A percentile compares a stretch with the other conserved stretches of the same genome.
These are phyloP conservation scores for Arthrobotrys sinensis DNA, from an alignment of 2,329 filamentous ascomycete genomes.

Conservation along the genomic window DNA sequence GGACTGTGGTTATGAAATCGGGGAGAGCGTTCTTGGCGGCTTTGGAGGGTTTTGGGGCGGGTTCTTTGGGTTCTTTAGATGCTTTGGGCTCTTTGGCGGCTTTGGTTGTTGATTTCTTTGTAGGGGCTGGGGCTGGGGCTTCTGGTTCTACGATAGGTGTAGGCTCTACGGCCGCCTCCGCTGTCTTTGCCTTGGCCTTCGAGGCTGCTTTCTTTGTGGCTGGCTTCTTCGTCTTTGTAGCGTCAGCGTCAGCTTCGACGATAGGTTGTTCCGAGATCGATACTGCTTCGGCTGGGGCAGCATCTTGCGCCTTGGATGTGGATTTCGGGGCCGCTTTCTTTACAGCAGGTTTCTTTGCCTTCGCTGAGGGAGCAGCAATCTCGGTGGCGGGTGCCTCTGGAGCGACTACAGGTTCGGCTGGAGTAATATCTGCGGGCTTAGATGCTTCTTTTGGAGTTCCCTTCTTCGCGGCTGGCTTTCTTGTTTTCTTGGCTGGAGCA, in stretches of 20 bases:
- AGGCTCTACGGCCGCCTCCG: not conserved
- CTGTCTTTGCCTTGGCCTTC: not conserved
- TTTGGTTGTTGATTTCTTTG: not conserved
- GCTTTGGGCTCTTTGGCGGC: no score
- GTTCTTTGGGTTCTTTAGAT: conserved; percentile 7
- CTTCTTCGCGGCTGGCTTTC: conserved; percentile 11
- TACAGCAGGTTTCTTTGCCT: conserved; percentile 9
- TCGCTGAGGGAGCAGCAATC: not conserved
- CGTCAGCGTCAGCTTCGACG: not conserved
- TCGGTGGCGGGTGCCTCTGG: not conserved
- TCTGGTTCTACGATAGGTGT: not conserved
- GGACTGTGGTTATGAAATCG: conserved; percentile 67
- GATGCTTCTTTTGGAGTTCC: conserved; percentile 5
- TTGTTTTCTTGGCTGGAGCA: not conserved
- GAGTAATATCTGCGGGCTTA: not conserved
- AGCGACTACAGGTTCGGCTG: not conserved
- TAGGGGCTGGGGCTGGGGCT: not conserved
- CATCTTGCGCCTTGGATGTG: not conserved
- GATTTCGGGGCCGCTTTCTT: conserved; percentile 19
- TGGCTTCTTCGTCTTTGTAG: conserved; percentile 2
- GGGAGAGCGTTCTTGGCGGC: not conserved
- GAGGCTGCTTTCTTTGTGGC: conserved; percentile 4
- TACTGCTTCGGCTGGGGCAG: not conserved
- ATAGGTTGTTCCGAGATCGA: not conserved
- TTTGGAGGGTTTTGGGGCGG: conserved; percentile 14